Base-by-base conservation (phyloP, 495 filamentous ascomycete species). In the Xylaria grammica region DNA sequence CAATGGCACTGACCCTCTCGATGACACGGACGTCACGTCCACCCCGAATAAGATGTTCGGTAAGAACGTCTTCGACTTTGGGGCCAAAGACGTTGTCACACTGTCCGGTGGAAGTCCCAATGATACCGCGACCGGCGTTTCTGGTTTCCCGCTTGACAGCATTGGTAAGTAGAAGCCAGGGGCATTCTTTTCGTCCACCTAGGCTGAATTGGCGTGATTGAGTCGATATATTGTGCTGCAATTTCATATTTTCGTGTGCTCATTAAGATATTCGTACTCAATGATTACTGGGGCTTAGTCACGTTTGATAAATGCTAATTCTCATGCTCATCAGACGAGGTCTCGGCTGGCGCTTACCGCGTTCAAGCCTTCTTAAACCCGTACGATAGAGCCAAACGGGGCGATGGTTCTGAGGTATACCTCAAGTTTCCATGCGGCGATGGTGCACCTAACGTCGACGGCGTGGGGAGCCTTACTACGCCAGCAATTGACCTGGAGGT, bases 31-130 rank as follows among this genome's bases (percentile, higher is more conserved):
- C 5, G 62, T 64, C 53, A 64, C 62, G 15, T 50, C 62, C 30
- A 57, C 62, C 8, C 62, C 62, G 24, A 64, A 64, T 11, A 64
- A 64, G 62, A 64, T 64, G 62, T 64, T 57, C 34, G 62, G 62
- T n/a, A 57, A 26, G 62, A 51, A 64, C 20, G 62, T 64, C 62
- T 64, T 64, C 34, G 51, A 44, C 6, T 64, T 64, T 30, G 24
- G 62, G 30, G 53, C 45, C 10, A 32, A 26, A 9, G 62, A 64
- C 24, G n/a, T 30, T 6, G 62, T 64, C 53, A 57, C 34, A 5
- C 17, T 64, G 42, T 56, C 62, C 42, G 53, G 62, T 17, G 62
- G 62, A 11, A 8, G 45, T 19, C 30, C 52, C 2, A 38, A 64
- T 3, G 32, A 58, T 32, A 58, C 52, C 3, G 42, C 22, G 15